phyloP scores from a whole-genome alignment of 306 rosid genomes.

The Prunus mongolica region DNA sequence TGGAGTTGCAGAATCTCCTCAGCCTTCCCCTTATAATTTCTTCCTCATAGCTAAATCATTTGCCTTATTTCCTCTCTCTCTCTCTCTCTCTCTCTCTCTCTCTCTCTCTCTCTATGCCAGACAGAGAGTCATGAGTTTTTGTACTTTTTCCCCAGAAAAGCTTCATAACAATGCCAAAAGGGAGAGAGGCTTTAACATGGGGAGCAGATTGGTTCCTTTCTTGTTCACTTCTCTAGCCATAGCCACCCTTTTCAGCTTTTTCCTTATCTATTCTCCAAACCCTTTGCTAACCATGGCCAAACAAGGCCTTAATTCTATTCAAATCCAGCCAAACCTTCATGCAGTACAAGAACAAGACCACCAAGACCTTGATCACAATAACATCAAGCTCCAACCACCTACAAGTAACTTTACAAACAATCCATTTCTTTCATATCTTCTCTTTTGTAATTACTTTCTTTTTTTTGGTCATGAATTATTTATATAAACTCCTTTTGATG shows the following conservation, averaged over 20 bases:
- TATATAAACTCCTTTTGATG: too few relatives aligned
- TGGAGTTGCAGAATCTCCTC: slow-evolving; percentile 5
- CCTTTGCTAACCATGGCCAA: slow-evolving; percentile 29
- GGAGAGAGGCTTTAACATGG: slow-evolving; percentile 34
- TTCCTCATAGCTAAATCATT: slow-evolving; percentile 2
- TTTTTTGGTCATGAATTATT: too few relatives aligned
- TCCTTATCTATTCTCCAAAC: slow-evolving; percentile 45
- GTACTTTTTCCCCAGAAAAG: slow-evolving; percentile 27
- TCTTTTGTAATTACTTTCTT: too few relatives aligned
- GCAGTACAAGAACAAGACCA: slow-evolving; percentile 10
- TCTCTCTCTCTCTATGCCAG: slow-evolving; percentile 13
- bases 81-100: background rate
- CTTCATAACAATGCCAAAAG: slow-evolving; percentile 24
- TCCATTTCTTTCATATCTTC: background rate
- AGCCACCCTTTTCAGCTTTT: slow-evolving; percentile 42
- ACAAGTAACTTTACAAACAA: slow-evolving; percentile 32
- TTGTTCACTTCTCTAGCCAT: slow-evolving; percentile 38
- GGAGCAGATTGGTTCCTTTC: slow-evolving; percentile 33
- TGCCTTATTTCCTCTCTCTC: background rate
- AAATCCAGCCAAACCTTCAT: background rate
- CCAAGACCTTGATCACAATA: slow-evolving; percentile 18
- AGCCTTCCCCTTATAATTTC: slow-evolving; percentile 3
- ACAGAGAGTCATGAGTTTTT: slow-evolving; percentile 36
- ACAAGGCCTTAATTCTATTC: slow-evolving; percentile 26
- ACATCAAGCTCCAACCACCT: slow-evolving; percentile 22